Conservation (phyloP, 345 rosid genomes). For the Triadica sebifera region DNA sequence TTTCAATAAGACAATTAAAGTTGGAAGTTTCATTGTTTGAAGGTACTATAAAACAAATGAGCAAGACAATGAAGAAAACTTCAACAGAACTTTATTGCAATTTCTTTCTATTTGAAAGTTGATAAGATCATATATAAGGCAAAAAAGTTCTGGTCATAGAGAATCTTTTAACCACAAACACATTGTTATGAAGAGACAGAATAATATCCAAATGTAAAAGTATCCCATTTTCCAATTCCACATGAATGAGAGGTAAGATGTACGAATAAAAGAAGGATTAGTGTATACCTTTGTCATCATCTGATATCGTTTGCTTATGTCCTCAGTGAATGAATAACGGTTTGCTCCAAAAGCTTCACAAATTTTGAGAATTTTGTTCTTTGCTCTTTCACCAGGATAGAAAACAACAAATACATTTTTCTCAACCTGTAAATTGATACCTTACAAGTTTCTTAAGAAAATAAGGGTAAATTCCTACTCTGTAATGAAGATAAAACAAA, state of each 20-base stretch:
- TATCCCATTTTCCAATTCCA: constrained; percentile 2
- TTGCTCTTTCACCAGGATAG: constrained; percentile 91
- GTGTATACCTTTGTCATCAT: constrained; percentile 57
- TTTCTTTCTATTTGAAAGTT: background rate
- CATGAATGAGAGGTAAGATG: background rate
- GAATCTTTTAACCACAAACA: background rate
- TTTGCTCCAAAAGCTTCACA: constrained; percentile 99
- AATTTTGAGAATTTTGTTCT: constrained; percentile 83
- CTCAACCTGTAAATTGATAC: constrained; percentile 56
- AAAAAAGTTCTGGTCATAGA: background rate
- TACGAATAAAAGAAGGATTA: background rate
- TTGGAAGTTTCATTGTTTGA: no score
- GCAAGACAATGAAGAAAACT: no score
- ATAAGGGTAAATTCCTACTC: background rate
- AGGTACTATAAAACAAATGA: no score
- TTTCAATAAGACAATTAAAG: no score
- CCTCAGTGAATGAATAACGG: constrained; percentile 82
- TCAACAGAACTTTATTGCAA: no score
- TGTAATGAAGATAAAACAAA: constrained; percentile 1
- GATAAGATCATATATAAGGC: background rate
- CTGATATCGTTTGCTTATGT: constrained; percentile 63
- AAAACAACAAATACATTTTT: constrained; percentile 86
- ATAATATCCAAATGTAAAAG: background rate
- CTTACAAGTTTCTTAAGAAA: constrained; percentile 14
- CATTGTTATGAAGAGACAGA: background rate